Base-by-base conservation (phyloP, 2,329 filamentous ascomycete species). In the Alternaria ethzedia region DNA sequence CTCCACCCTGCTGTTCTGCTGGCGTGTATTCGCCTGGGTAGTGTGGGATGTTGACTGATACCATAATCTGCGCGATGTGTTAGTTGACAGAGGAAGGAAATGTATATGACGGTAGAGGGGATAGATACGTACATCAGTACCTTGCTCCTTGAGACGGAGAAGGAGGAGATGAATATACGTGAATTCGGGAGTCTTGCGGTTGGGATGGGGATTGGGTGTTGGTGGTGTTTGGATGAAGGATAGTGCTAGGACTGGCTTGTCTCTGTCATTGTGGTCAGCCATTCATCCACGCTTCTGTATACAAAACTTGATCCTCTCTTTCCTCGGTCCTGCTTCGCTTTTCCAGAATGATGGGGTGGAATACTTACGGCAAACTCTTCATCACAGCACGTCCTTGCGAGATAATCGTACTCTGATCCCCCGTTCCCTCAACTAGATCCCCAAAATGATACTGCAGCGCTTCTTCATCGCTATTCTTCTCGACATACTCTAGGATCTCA, bases 21-120 rank as follows among this genome's bases (percentile, higher is more conserved):
- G 89, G 87, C 71, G 89, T 85, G 76, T 93, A 93, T 78, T 91
- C 88, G 66, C 90, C 90, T 70, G 88, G 86, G 70, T 93, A 90
- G 76, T 96, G 91, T 26, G 94, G 95, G 51, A 97, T 91, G 80
- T 97, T 97, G 75, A 97, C 88, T 44, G 92, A 92, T 66, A 97
- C 88, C 50, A 97, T 83, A 43, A 98, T 82, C 59, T 57, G 32
- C 15, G 21, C 17, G 0, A 2, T 2, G 28, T 32, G 30, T 44
- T 28, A 28, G 26, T 9, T 4, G 20, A 8, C 21, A n/a, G n/a
- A n/a, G n/a, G n/a, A n/a, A n/a, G n/a, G n/a, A n/a, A n/a, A n/a
- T n/a, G n/a, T n/a, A n/a, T n/a, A n/a, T n/a, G n/a, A n/a, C n/a
- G n/a, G n/a, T n/a, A n/a, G n/a, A n/a, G n/a, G n/a, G n/a, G n/a